Evolutionary conservation across 495 filamentous ascomycete species (phyloP).

Genomic region (Platismatia glauca): DNA sequence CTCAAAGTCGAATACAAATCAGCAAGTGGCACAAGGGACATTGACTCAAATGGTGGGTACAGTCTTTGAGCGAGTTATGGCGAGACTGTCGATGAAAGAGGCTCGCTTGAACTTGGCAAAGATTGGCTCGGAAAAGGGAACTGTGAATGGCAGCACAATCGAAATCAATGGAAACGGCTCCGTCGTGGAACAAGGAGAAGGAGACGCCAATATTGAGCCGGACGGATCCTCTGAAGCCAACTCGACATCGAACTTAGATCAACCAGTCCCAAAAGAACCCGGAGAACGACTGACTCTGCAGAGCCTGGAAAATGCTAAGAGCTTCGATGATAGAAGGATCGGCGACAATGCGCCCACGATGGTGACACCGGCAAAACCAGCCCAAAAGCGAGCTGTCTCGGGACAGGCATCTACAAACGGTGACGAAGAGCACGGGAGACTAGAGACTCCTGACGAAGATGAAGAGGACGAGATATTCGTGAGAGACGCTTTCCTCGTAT

Average conservation of each 20-base stretch:
- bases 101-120: conserved; percentile 39
- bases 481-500: conserved; percentile 92
- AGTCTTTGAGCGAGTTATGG: conserved; percentile 90
- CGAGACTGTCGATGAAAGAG: conserved; percentile 80
- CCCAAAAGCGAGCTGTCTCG: conserved; percentile 46
- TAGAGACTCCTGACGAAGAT: conserved; percentile 57
- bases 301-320: conserved; percentile 88
- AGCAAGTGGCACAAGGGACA: conserved; percentile 93
- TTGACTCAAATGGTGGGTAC: conserved; percentile 98
- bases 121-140: conserved; percentile 33
- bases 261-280: conserved; percentile 50
- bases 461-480: conserved; percentile 95
- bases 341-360: conserved; percentile 87
- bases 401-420: conserved; percentile 44
- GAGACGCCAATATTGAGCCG: conserved; percentile 33
- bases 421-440: conserved; percentile 40
- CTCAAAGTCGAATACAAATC: conserved; percentile 81
- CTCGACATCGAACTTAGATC: conserved; percentile 42
- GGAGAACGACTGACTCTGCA: conserved; percentile 83
- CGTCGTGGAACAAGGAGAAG: conserved; percentile 29
- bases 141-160: conserved; percentile 22
- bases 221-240: conserved; percentile 40
- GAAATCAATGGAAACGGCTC: conserved; percentile 20
- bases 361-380: conserved; percentile 66
- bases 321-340: conserved; percentile 83